These are phyloP conservation scores for Pestalotiopsis sp. DNA, from an alignment of 2,329 filamentous ascomycete species.

Conservation along the genomic window DNA sequence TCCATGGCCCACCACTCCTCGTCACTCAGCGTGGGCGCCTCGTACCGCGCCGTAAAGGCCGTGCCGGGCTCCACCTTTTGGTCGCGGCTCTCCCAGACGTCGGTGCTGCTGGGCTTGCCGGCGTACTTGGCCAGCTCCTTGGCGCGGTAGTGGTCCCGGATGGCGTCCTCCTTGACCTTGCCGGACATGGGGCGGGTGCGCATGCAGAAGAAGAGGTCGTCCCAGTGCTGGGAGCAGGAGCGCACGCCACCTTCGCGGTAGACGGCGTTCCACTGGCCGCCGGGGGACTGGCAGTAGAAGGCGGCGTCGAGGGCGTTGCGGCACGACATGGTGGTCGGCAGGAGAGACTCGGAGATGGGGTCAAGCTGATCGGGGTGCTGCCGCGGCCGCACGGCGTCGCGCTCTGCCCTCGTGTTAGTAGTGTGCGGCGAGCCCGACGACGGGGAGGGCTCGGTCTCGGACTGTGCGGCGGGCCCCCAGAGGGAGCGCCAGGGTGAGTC, in stretches of 20 bases:
- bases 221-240: slow-evolving; percentile 82
- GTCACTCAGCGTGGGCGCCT: slow-evolving; percentile 38
- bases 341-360: slow-evolving; percentile 65
- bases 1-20: slow-evolving; percentile 42
- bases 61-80: slow-evolving; percentile 54
- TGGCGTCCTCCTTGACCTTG: slow-evolving; percentile 58
- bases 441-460: slow-evolving; percentile 19
- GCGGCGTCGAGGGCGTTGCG: slow-evolving; percentile 87
- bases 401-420: slow-evolving; percentile 14
- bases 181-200: slow-evolving; percentile 66
- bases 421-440: slow-evolving; percentile 23
- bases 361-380: slow-evolving; percentile 27
- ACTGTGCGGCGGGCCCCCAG: slow-evolving; percentile 28
- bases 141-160: slow-evolving; percentile 67
- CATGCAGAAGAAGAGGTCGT: slow-evolving; percentile 99
- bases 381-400: not conserved
- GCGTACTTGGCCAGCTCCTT: slow-evolving; percentile 67
- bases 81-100: slow-evolving; percentile 80
- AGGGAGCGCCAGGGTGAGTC: slow-evolving; percentile 25
- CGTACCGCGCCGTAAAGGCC: slow-evolving; percentile 44
- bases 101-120: slow-evolving; percentile 74
- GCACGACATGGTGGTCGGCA: slow-evolving; percentile 85
- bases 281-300: slow-evolving; percentile 90
- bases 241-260: slow-evolving; percentile 83
- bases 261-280: slow-evolving; percentile 87